Conservation (phyloP, 768 basidiomycete species). For the Kwoniella pini region DNA sequence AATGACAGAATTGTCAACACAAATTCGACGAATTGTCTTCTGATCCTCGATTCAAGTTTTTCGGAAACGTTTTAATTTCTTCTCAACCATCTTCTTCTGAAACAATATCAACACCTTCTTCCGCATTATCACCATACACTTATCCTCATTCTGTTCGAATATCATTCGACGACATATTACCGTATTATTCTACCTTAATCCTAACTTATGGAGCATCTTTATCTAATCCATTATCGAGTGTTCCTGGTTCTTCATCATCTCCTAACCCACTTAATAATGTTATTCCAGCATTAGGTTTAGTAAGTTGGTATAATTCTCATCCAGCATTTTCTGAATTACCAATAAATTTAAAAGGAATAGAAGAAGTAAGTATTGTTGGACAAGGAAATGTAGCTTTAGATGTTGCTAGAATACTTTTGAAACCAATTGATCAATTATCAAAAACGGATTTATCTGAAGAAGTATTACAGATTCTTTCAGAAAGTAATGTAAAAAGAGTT, state of each 20-base stretch:
- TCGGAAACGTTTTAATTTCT: conserved; percentile 72
- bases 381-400: conserved; percentile 96
- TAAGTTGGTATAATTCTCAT: conserved; percentile 96
- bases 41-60: conserved; percentile 83
- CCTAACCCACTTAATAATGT: conserved; percentile 57
- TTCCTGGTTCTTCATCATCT: conserved; percentile 59
- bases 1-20: conserved; percentile 82
- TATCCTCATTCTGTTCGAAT: conserved; percentile 64
- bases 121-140: conserved; percentile 50
- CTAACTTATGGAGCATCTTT: conserved; percentile 82
- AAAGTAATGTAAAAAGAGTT: conserved; percentile 70
- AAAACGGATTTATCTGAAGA: conserved; percentile 75
- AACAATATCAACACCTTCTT: conserved; percentile 10
- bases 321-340: conserved; percentile 69
- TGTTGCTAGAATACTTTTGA: conserved; percentile 84
- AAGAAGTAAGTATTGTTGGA: conserved; percentile 81
- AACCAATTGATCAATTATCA: conserved; percentile 63
- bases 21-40: conserved; percentile 81
- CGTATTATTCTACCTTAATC: conserved; percentile 79
- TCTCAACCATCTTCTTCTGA: conserved; percentile 35
- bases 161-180: conserved; percentile 64
- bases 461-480: conserved; percentile 68
- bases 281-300: conserved; percentile 75
- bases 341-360: conserved; percentile 61
- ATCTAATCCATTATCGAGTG: conserved; percentile 60